Evolutionary conservation across 2,329 filamentous ascomycete genomes (phyloP).

Genomic region (Colletotrichum orchidophilum): DNA sequence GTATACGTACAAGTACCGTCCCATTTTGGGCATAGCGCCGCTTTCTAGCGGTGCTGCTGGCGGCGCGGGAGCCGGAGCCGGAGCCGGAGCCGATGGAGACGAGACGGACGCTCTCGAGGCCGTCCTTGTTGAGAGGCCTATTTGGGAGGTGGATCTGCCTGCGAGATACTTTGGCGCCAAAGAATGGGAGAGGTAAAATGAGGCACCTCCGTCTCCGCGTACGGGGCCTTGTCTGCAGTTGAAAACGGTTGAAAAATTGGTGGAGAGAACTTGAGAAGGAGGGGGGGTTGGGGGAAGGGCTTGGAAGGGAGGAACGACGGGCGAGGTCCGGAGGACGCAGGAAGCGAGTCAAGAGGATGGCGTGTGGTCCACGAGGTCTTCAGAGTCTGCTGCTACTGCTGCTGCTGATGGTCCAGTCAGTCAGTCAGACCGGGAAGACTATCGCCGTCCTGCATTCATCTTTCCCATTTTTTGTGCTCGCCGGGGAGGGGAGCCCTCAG

Average conservation of each 20-base stretch:
- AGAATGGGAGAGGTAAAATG: conserved; percentile 53
- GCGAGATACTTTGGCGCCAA: conserved; percentile 73
- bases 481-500: background rate
- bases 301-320: too few species aligned
- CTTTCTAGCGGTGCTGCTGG: conserved; percentile 38
- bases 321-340: background rate
- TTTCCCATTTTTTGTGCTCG: too few species aligned
- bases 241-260: background rate
- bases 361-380: background rate
- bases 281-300: too few species aligned
- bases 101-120: conserved; percentile 69
- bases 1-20: conserved; percentile 92
- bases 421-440: too few species aligned
- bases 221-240: background rate
- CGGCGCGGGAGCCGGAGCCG: background rate
- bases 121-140: conserved; percentile 86
- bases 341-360: too few species aligned
- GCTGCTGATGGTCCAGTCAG: background rate
- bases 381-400: background rate
- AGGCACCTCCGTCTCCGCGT: background rate
- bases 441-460: background rate
- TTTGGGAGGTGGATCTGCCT: conserved; percentile 82
- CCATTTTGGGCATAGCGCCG: conserved; percentile 80
- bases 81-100: conserved; percentile 28
- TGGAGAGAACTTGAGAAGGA: too few species aligned